These are phyloP conservation scores for Oehlia diaphana DNA, from an alignment of 192 early-diverging fungal genomes.

Conservation along the genomic window DNA sequence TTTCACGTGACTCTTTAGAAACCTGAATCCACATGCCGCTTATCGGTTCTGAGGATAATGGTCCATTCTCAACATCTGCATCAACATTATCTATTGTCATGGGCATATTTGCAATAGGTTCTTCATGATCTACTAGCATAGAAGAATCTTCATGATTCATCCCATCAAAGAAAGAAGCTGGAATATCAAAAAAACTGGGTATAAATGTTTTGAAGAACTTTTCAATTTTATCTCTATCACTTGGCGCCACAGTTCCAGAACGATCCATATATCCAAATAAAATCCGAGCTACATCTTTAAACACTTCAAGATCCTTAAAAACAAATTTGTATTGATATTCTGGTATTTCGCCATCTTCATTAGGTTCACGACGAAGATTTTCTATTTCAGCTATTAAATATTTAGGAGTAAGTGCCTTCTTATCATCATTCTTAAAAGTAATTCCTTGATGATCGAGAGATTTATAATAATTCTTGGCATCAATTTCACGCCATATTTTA, in stretches of 20 bases:
- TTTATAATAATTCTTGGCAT: conserved; percentile 92
- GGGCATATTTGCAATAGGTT: conserved; percentile 38
- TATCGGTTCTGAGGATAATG: conserved; percentile 28
- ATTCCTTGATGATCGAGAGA: conserved; percentile 94
- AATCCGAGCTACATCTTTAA: conserved; percentile 77
- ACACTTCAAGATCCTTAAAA: conserved; percentile 73
- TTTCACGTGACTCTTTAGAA: conserved; percentile 32
- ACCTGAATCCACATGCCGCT: conserved; percentile 39
- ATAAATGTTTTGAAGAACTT: conserved; percentile 77
- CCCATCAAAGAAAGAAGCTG: conserved; percentile 38
- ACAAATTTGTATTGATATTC: conserved; percentile 81
- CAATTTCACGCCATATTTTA: conserved; percentile 95
- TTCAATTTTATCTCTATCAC: conserved; percentile 74
- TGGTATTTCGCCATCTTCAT: conserved; percentile 31
- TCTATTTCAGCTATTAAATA: conserved; percentile 86
- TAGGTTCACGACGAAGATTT: conserved; percentile 68
- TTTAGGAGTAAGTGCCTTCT: conserved; percentile 78
- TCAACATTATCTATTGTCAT: conserved; percentile 33
- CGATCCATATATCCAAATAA: conserved; percentile 74
- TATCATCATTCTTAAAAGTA: conserved; percentile 85
- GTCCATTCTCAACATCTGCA: conserved; percentile 2
- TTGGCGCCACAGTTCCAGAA: conserved; percentile 46
- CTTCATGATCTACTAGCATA: conserved; percentile 49
- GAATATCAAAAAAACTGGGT: conserved; percentile 60
- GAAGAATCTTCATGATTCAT: conserved; percentile 54